Evolutionary conservation across 345 rosid species (phyloP), one percentile per base, ranked within the genome.

Genomic region (Aquilaria sinensis): DNA sequence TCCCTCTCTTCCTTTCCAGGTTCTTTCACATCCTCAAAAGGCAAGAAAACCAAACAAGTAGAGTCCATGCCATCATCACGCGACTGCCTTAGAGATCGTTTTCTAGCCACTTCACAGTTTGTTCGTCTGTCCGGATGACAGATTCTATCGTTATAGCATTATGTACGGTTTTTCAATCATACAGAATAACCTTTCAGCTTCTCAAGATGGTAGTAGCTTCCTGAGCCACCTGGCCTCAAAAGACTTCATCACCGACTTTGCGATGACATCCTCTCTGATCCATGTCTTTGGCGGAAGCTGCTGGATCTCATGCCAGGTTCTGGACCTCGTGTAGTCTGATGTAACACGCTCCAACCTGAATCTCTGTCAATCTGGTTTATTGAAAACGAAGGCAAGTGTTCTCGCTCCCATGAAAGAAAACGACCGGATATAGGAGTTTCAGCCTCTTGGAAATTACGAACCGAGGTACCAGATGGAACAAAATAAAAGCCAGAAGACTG

Each of bases 341-440:
- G 91, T 75, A 81, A 81, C 4, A 78, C 63, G 53, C 81, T 74
- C 87, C 94, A 74, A 57, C 81, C 70, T 47, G 85, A 55, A 43
- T 85, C 96, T 77, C 92, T 76, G 12, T 90, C 97, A 12, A 72
- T 73, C 69, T 83, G 99, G 62, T 70, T 83, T 53, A 72, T 54
- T 5, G 88, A 70, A 72, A 80, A 83, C 2, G 84, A 66, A 14
- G 77, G 73, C 74, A 72, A 73, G 70, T 79, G 87, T 67, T 92
- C 93, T 71, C 96, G 78, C 67, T 92, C 98, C 98, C 94, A 82
- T 41, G 77, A 74, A 66, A 77, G 78, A 74, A 77, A 83, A 51
- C 80, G 74, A 72, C 64, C 64, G 1, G 81, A 62, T 5, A 63
- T 2, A 10, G 68, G 75, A 63, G 69, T 75, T 51, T 79, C 92